Percentiles rank a stretch among this genome's conserved stretches.
Conservation (phyloP, 1,284 basidiomycete genomes). For the Pholiota adiposa region DNA sequence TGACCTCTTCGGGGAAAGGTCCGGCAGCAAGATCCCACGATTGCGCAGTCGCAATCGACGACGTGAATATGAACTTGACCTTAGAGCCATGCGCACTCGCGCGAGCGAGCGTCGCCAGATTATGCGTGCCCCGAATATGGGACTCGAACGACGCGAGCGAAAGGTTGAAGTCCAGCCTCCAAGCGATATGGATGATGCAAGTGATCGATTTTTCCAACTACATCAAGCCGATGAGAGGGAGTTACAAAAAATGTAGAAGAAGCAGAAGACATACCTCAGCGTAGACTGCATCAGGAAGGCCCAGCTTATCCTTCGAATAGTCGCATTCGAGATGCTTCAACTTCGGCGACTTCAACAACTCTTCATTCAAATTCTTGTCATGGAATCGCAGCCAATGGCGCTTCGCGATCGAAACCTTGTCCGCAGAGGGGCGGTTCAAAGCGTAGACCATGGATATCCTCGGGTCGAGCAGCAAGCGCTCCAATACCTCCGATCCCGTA, state of each 20-base stretch:
- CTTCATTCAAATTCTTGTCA: constrained; percentile 36
- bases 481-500: constrained; percentile 36
- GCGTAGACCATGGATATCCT: constrained; percentile 31
- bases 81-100: constrained; percentile 23
- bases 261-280: not conserved
- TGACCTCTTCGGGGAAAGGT: constrained; percentile 23
- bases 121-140: constrained; percentile 35
- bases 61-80: constrained; percentile 23
- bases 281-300: not conserved
- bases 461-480: constrained; percentile 26
- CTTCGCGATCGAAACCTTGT: constrained; percentile 9
- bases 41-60: constrained; percentile 30
- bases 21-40: constrained; percentile 33
- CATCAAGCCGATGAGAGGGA: not conserved
- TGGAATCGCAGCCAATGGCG: constrained; percentile 31
- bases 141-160: constrained; percentile 40
- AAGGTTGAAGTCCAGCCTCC: constrained; percentile 48
- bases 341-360: constrained; percentile 20
- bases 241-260: not conserved
- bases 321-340: not conserved
- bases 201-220: constrained; percentile 36
- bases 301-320: not conserved
- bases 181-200: constrained; percentile 34
- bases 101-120: constrained; percentile 41
- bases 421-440: constrained; percentile 25